Conservation (phyloP, 2,329 filamentous ascomycete genomes). For the Pseudogymnoascus sp. region DNA sequence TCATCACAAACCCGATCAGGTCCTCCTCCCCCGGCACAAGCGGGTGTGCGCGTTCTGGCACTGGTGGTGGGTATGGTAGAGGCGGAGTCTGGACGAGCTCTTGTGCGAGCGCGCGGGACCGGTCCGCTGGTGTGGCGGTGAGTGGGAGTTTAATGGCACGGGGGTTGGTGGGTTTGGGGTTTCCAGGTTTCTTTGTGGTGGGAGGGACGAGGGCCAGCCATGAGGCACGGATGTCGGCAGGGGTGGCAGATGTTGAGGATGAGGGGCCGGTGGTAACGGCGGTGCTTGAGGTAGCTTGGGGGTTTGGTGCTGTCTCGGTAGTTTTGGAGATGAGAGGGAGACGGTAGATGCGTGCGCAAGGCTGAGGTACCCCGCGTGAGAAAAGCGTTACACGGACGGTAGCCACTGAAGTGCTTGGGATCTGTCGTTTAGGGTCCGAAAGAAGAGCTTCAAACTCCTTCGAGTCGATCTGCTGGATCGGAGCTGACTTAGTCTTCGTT, state of each 20-base stretch:
- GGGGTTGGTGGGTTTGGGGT: conserved; percentile 19
- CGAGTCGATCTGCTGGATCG: conserved; percentile 16
- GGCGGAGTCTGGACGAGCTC: conserved; percentile 40
- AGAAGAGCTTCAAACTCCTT: conserved; percentile 20
- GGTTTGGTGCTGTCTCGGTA: conserved; percentile 30
- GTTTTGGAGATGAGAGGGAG: conserved; percentile 44
- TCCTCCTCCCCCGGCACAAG: conserved; percentile 66
- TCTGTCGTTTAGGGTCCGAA: conserved; percentile 19
- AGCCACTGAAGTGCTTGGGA: conserved; percentile 36
- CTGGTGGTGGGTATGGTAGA: conserved; percentile 30
- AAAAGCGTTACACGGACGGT: conserved; percentile 61
- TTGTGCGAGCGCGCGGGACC: conserved; percentile 38
- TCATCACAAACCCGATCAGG: conserved; percentile 83
- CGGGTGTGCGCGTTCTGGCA: conserved; percentile 43
- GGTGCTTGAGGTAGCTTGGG: conserved; percentile 39
- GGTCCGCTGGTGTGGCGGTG: conserved; percentile 28
- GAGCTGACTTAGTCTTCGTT: not conserved
- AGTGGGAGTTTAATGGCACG: conserved; percentile 18
- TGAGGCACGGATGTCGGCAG: conserved; percentile 50
- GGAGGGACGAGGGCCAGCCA: conserved; percentile 58
- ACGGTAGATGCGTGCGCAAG: conserved; percentile 78
- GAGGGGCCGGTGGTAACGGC: conserved; percentile 25
- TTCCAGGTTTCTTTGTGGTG: conserved; percentile 20
- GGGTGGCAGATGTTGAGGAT: conserved; percentile 24
- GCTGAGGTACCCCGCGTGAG: conserved; percentile 59